A percentile compares a stretch with the other conserved stretches of the same genome.
Conservation (phyloP, 2,329 filamentous ascomycete species). For the Colletotrichum tropicale region DNA sequence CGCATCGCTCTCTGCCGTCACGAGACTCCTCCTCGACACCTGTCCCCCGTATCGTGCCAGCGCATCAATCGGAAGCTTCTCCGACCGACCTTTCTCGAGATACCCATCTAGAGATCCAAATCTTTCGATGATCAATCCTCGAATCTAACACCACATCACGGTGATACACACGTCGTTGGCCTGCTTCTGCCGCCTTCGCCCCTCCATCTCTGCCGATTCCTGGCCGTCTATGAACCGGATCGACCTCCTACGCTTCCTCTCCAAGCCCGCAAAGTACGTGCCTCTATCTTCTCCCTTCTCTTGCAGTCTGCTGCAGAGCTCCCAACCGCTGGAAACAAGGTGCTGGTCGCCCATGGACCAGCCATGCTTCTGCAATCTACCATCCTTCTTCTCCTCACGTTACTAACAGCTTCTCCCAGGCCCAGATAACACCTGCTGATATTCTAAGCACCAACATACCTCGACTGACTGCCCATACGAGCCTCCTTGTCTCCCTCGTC, state of each 20-base stretch:
- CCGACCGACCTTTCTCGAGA: neutral
- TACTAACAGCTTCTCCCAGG: conserved; percentile 18
- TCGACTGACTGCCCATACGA: conserved; percentile 7
- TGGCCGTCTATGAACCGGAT: conserved; percentile 82
- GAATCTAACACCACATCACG: neutral
- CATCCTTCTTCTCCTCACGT: neutral
- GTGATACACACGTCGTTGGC: conserved; percentile 2
- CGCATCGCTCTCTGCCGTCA: neutral
- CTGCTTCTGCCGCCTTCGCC: neutral
- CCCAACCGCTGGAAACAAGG: accelerated
- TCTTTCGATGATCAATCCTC: neutral
- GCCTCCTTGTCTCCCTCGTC: neutral
- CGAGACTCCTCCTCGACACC: neutral
- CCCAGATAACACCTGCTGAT: conserved; percentile 20
- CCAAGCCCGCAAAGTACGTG: conserved; percentile 90
- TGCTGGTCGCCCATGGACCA: neutral
- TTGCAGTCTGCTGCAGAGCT: neutral
- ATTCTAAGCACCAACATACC: neutral
- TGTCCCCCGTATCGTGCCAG: neutral
- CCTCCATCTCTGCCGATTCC: neutral
- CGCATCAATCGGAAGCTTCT: neutral
- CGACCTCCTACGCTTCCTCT: conserved; percentile 91
- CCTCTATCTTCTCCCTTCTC: neutral
- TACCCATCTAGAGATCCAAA: neutral
- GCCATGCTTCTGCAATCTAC: neutral